A percentile compares a stretch with the other conserved stretches of the same genome.
phyloP scores from a whole-genome alignment of 2,329 filamentous ascomycete species.

The Elsinoe perseae region DNA sequence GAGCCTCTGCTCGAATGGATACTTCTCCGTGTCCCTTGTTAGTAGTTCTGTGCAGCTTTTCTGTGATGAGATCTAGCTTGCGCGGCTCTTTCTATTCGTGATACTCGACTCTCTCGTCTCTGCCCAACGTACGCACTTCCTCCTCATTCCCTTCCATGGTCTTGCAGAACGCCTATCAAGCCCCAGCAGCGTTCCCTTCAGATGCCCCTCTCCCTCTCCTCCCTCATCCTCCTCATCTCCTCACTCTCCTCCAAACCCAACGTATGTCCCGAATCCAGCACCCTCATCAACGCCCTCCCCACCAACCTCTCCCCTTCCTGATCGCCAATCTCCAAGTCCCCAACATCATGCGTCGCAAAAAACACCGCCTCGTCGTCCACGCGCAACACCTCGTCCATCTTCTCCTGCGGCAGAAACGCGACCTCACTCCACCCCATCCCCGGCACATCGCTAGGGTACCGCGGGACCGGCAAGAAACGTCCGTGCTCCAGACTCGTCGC shows the following conservation, averaged over 20 bases:
- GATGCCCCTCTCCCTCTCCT: neutral
- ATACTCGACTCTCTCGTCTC: neutral
- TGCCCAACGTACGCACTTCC: neutral
- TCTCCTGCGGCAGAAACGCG: slow-evolving; percentile 31
- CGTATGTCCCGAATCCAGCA: slow-evolving; percentile 15
- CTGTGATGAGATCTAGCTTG: neutral
- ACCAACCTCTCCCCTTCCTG: slow-evolving; percentile 21
- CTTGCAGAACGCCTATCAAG: too few species aligned
- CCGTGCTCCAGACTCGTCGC: slow-evolving; percentile 37
- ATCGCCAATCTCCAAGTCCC: slow-evolving; percentile 21
- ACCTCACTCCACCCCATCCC: slow-evolving; percentile 34
- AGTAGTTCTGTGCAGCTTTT: neutral
- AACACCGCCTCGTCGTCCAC: slow-evolving; percentile 19
- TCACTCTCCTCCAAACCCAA: neutral
- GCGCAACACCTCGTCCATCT: slow-evolving; percentile 32
- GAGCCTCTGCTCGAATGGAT: neutral
- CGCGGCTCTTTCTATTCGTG: neutral
- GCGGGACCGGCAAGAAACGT: slow-evolving; percentile 38
- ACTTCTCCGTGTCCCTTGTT: neutral
- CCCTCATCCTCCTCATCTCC: neutral
- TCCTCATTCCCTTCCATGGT: neutral
- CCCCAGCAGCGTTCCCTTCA: neutral
- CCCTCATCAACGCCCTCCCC: slow-evolving; percentile 22
- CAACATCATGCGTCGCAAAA: slow-evolving; percentile 19
- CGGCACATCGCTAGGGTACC: slow-evolving; percentile 32